Percentiles rank a stretch among this genome's conserved stretches.
Conservation (phyloP, 768 basidiomycete genomes). For the Termitomyces sp. region DNA sequence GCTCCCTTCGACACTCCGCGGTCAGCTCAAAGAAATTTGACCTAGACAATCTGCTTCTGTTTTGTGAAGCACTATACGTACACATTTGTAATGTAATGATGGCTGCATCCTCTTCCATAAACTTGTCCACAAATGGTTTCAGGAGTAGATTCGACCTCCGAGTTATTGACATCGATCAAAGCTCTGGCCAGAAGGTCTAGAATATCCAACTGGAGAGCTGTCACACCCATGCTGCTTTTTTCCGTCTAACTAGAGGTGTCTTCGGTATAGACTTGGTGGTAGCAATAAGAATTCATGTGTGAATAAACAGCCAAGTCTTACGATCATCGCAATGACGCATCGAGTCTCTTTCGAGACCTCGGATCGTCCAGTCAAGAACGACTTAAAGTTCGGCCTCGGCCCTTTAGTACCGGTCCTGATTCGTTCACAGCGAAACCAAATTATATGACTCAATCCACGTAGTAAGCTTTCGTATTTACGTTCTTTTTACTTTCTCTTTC, state of each 20-base stretch:
- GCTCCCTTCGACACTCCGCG: constrained; percentile 8
- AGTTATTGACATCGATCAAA: background rate
- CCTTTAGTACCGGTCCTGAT: background rate
- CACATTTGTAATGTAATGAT: background rate
- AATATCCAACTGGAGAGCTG: background rate
- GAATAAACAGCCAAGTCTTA: background rate
- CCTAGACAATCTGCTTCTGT: background rate
- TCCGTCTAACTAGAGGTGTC: too few relatives aligned
- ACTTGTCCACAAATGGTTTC: background rate
- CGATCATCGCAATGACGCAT: background rate
- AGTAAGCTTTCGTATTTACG: background rate
- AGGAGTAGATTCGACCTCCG: background rate
- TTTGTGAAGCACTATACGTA: background rate
- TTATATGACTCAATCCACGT: background rate
- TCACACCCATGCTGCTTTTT: background rate
- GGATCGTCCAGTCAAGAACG: background rate
- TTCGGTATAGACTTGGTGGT: too few relatives aligned
- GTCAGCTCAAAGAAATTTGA: constrained; percentile 3
- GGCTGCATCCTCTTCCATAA: background rate
- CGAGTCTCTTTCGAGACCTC: background rate
- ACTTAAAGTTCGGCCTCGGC: background rate
- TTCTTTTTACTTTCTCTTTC: background rate
- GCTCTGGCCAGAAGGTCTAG: background rate
- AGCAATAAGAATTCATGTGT: background rate
- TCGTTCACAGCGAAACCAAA: background rate